Conservation (phyloP, 306 rosid species). For the Prunus mira region DNA sequence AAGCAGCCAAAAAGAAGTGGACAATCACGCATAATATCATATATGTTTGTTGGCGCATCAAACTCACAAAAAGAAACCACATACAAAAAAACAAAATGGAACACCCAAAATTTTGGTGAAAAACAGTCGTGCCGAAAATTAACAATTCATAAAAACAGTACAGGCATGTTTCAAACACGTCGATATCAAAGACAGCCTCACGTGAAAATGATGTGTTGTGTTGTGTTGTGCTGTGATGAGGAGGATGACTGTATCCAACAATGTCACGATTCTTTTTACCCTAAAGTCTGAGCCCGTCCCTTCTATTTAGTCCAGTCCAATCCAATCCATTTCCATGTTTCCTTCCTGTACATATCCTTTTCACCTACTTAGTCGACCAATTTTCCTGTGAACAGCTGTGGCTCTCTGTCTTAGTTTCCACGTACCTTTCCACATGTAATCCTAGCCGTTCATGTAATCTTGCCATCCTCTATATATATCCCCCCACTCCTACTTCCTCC, state of each 20-base stretch:
- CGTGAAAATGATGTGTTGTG: not conserved
- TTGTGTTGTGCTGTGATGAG: not conserved
- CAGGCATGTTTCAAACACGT: slow-evolving; percentile 25
- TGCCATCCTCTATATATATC: slow-evolving; percentile 18
- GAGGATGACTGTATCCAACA: slow-evolving; percentile 31
- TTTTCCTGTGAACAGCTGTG: slow-evolving; percentile 7
- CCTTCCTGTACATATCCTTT: not conserved
- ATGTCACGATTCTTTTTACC: slow-evolving; percentile 32
- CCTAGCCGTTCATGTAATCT: slow-evolving; percentile 20
- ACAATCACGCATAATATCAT: no score
- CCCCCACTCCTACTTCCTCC: not conserved
- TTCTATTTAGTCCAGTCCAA: not conserved
- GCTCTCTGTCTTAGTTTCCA: slow-evolving; percentile 6
- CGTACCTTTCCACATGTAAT: slow-evolving; percentile 8
- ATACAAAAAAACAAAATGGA: no score
- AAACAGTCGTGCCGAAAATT: not conserved
- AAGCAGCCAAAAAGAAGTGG: no score
- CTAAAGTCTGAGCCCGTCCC: not conserved
- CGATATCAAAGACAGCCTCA: slow-evolving; percentile 33
- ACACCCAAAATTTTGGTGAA: not conserved
- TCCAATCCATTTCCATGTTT: not conserved
- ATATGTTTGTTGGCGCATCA: no score
- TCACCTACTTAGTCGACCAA: not conserved
- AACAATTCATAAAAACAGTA: not conserved
- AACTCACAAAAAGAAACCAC: no score